Conservation (phyloP, 2,329 filamentous ascomycete species). For the Aspergillus terreus region DNA sequence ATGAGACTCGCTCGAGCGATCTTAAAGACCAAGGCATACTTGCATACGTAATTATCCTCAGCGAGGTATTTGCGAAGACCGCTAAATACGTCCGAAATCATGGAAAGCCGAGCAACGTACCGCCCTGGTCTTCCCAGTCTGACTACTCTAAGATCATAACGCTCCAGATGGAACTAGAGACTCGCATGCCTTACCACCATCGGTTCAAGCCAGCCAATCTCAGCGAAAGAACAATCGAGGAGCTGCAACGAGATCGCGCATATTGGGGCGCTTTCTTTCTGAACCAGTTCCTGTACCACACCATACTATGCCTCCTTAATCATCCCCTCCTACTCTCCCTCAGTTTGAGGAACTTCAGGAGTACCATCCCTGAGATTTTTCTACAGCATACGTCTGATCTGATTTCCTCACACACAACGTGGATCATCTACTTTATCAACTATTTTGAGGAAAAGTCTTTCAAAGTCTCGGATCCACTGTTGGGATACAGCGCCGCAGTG, state of each 20-base stretch:
- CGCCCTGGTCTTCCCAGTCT: slow-evolving; percentile 50
- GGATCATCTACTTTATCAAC: slow-evolving; percentile 53
- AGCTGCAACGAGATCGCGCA: slow-evolving; percentile 44
- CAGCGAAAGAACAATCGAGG: slow-evolving; percentile 37
- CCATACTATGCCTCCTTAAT: slow-evolving; percentile 52
- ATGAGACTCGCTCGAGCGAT: slow-evolving; percentile 23
- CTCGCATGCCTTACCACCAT: slow-evolving; percentile 48
- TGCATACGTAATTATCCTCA: slow-evolving; percentile 45
- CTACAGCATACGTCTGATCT: slow-evolving; percentile 53
- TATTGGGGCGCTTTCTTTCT: slow-evolving; percentile 55
- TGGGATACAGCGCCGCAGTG: slow-evolving; percentile 50
- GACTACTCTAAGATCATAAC: slow-evolving; percentile 52
- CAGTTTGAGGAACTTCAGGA: slow-evolving; percentile 50
- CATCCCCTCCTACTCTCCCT: slow-evolving; percentile 53
- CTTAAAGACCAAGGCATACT: slow-evolving; percentile 42
- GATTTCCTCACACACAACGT: slow-evolving; percentile 50
- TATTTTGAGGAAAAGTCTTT: slow-evolving; percentile 45
- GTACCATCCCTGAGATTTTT: slow-evolving; percentile 53
- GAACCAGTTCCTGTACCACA: slow-evolving; percentile 52
- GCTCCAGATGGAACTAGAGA: slow-evolving; percentile 51
- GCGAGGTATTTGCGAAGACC: slow-evolving; percentile 48
- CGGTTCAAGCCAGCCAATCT: slow-evolving; percentile 51
- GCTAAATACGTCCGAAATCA: slow-evolving; percentile 46
- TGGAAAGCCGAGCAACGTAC: slow-evolving; percentile 42
- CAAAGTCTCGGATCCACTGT: slow-evolving; percentile 45